A percentile compares a stretch with the other conserved stretches of the same genome.
Evolutionary conservation across 805 yeast species (phyloP).

Genomic region (Hanseniaspora jakobsenii): DNA sequence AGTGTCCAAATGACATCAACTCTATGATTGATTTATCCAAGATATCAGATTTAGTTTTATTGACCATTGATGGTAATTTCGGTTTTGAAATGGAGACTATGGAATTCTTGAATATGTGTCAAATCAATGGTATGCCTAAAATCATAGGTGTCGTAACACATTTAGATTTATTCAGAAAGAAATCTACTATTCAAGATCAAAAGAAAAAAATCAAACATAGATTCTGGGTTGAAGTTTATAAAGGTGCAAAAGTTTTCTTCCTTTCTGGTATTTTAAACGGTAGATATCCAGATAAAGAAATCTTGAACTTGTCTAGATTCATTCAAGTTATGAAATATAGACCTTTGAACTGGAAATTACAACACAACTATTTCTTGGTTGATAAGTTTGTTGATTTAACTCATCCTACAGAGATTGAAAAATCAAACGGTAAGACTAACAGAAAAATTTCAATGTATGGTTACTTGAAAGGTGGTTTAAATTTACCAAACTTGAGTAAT

Average conservation of each 20-base stretch:
- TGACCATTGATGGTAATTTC: constrained; percentile 90
- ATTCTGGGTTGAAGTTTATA: constrained; percentile 98
- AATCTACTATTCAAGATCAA: constrained; percentile 76
- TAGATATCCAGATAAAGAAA: constrained; percentile 93
- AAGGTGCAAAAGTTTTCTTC: constrained; percentile 92
- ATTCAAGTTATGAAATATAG: constrained; percentile 95
- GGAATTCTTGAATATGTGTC: constrained; percentile 93
- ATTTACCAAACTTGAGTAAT: constrained; percentile 47
- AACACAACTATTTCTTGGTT: constrained; percentile 85
- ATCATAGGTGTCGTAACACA: constrained; percentile 93
- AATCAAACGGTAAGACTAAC: constrained; percentile 65
- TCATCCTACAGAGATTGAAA: constrained; percentile 70
- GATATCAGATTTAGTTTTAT: constrained; percentile 79
- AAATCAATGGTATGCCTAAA: constrained; percentile 98
- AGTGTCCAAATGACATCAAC: constrained; percentile 78
- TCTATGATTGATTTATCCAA: constrained; percentile 95
- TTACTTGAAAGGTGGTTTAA: constrained; percentile 77
- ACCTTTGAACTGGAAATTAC: constrained; percentile 98
- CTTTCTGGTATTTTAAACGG: constrained; percentile 93
- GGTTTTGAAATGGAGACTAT: constrained; percentile 99
- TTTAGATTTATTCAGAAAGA: constrained; percentile 83
- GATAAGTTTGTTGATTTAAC: constrained; percentile 91
- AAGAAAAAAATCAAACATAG: constrained; percentile 86
- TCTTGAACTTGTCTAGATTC: constrained; percentile 79
- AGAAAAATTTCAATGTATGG: constrained; percentile 88